A percentile compares a stretch with the other conserved stretches of the same genome.
Evolutionary conservation across 345 rosid genomes (phyloP).

Genomic region (Ceriops zippeliana): DNA sequence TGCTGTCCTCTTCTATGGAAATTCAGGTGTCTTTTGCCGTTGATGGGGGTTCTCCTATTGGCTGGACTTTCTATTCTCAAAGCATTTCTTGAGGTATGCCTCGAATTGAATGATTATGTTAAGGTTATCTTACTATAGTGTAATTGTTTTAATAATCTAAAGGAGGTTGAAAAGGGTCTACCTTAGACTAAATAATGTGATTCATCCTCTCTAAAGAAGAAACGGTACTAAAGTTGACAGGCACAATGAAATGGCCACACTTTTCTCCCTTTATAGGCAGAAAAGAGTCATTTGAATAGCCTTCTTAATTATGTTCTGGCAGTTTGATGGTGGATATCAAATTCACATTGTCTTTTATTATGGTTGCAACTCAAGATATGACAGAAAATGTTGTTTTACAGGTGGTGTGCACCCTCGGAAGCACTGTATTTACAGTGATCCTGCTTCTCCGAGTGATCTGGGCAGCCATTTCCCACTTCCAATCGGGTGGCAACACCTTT

Average conservation of each 20-base stretch:
- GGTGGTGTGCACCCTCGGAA: conserved; percentile 75
- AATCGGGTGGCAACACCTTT: conserved; percentile 45
- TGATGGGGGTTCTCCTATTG: conserved; percentile 73
- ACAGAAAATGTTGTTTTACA: conserved; percentile 16
- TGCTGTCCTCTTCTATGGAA: background rate
- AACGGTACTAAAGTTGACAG: background rate
- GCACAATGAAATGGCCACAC: background rate
- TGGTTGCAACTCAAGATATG: background rate
- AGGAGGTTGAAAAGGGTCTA: background rate
- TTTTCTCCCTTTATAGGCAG: too few species aligned
- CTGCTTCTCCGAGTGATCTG: conserved; percentile 56
- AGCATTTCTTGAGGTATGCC: conserved; percentile 69
- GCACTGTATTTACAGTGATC: conserved; percentile 59
- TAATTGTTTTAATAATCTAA: background rate
- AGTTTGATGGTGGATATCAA: background rate
- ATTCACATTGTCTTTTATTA: background rate
- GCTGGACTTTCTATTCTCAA: conserved; percentile 60
- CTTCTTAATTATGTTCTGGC: background rate
- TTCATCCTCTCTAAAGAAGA: background rate
- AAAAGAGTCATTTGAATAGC: too few species aligned
- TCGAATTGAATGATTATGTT: background rate
- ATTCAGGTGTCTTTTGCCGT: conserved; percentile 74
- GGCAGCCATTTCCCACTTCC: conserved; percentile 60
- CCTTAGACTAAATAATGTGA: background rate
- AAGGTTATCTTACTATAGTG: background rate